Evolutionary conservation across 306 rosid species (phyloP).

Genomic region (Oxytropis ochrocephala): DNA sequence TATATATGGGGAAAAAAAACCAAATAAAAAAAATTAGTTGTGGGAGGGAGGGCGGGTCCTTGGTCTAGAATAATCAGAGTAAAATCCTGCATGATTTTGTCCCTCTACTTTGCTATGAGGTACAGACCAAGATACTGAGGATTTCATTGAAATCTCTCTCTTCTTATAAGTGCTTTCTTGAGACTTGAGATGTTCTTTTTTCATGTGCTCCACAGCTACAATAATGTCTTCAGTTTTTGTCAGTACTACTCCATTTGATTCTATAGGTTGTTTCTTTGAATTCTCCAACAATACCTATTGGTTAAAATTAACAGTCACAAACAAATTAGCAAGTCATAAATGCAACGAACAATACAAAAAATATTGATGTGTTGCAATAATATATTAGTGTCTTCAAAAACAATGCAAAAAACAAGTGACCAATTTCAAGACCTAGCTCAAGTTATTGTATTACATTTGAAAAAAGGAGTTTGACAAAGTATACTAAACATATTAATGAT

Average conservation of each 20-base stretch:
- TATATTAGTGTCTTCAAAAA: too few species aligned
- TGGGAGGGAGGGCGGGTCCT: conserved; percentile 67
- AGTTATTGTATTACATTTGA: not conserved
- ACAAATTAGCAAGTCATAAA: not conserved
- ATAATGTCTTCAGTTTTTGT: not conserved
- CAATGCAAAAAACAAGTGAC: too few species aligned
- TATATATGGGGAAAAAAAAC: not conserved
- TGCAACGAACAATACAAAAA: too few species aligned
- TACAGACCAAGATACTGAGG: conserved; percentile 31
- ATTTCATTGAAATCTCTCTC: conserved; percentile 14
- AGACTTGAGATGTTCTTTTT: not conserved
- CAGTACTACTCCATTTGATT: conserved; percentile 5
- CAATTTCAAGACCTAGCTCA: too few species aligned
- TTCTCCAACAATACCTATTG: conserved; percentile 15
- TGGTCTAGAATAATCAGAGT: conserved; percentile 57
- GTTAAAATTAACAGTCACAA: not conserved
- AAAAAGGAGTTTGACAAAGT: not conserved
- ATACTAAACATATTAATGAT: not conserved
- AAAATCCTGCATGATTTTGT: conserved; percentile 33
- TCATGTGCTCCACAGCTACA: not conserved
- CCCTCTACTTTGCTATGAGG: conserved; percentile 21
- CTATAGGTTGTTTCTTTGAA: not conserved
- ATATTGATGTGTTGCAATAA: too few species aligned
- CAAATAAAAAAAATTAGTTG: conserved; percentile 3
- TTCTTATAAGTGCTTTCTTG: not conserved